Percentiles rank a stretch among this genome's conserved stretches.
Conservation (phyloP, 2,329 filamentous ascomycete genomes). For the Lasiodiplodia gonubiensis region DNA sequence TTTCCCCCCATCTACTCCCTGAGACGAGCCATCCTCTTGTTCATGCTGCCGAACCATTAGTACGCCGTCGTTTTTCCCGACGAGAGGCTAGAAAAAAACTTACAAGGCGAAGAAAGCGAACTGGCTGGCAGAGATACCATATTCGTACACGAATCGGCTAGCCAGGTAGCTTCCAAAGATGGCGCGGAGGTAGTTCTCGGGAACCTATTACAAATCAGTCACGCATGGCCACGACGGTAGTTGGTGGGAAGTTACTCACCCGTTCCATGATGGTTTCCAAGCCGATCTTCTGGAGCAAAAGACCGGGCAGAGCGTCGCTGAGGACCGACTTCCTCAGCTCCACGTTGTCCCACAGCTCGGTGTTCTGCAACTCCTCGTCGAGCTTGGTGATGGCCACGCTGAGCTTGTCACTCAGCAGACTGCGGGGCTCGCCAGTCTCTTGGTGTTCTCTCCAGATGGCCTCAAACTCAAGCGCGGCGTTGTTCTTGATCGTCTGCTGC, state of each 20-base stretch:
- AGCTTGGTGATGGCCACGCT: slow-evolving; percentile 93
- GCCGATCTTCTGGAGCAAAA: slow-evolving; percentile 87
- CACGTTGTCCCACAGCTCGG: slow-evolving; percentile 86
- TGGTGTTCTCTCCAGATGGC: slow-evolving; percentile 97
- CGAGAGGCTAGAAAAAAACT: background rate
- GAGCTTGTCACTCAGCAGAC: slow-evolving; percentile 88
- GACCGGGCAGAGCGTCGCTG: slow-evolving; percentile 80
- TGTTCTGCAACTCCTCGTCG: slow-evolving; percentile 94
- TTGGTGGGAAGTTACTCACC: slow-evolving; percentile 54
- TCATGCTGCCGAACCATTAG: slow-evolving; percentile 4
- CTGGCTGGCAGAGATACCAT: slow-evolving; percentile 88
- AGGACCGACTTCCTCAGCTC: slow-evolving; percentile 79
- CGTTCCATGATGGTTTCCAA: slow-evolving; percentile 84
- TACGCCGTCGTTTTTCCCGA: background rate
- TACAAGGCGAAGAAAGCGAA: slow-evolving; percentile 96
- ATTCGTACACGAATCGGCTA: slow-evolving; percentile 94
- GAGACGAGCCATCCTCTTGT: slow-evolving; percentile 28
- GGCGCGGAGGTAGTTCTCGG: slow-evolving; percentile 87
- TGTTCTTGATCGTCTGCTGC: slow-evolving; percentile 87
- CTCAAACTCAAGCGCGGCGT: slow-evolving; percentile 93
- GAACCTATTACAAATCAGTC: slow-evolving; percentile 61
- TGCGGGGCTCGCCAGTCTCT: slow-evolving; percentile 77
- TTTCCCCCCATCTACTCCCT: background rate
- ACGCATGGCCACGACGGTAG: slow-evolving; percentile 1
- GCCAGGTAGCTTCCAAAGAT: slow-evolving; percentile 97